These are phyloP conservation scores for Cyanidiococcus yangmingshanensis DNA, from an alignment of 23 red algal genomes.

Conservation along the genomic window DNA sequence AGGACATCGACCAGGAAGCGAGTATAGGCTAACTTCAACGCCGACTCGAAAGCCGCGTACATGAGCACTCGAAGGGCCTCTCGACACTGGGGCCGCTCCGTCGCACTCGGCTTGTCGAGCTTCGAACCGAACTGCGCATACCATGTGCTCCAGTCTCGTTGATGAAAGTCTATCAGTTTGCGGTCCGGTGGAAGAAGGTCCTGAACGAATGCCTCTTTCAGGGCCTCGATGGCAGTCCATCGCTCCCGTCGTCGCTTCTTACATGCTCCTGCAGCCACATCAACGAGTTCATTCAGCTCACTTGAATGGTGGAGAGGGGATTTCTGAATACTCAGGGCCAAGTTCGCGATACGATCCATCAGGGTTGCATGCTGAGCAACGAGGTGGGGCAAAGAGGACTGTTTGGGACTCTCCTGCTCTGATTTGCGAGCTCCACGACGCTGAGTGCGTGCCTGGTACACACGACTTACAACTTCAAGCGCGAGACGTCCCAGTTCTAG, in stretches of 20 bases:
- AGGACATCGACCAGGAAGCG: slow-evolving; percentile 37
- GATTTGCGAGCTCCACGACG: neutral
- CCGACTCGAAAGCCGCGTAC: slow-evolving; percentile 64
- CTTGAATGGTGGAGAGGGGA: slow-evolving; percentile 51
- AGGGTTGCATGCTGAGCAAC: slow-evolving; percentile 27
- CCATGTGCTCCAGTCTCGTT: slow-evolving; percentile 27
- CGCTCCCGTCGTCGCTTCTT: slow-evolving; percentile 35
- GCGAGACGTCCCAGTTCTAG: neutral
- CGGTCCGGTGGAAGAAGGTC: slow-evolving; percentile 53
- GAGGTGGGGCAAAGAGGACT: neutral
- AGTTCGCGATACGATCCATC: slow-evolving; percentile 48
- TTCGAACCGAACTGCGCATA: neutral
- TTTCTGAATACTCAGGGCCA: slow-evolving; percentile 49
- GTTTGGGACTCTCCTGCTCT: neutral
- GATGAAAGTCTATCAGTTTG: slow-evolving; percentile 37
- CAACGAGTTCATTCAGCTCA: slow-evolving; percentile 37
- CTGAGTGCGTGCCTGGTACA: neutral
- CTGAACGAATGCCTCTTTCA: slow-evolving; percentile 69
- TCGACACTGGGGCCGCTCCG: neutral
- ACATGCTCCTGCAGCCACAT: slow-evolving; percentile 14
- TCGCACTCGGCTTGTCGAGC: neutral
- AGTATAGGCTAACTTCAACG: slow-evolving; percentile 50
- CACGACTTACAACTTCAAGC: neutral
- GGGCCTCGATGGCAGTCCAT: slow-evolving; percentile 38
- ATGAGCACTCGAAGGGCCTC: slow-evolving; percentile 44